phyloP scores from a whole-genome alignment of 2,329 filamentous ascomycete species.

The Colletotrichum neosansevieriae region DNA sequence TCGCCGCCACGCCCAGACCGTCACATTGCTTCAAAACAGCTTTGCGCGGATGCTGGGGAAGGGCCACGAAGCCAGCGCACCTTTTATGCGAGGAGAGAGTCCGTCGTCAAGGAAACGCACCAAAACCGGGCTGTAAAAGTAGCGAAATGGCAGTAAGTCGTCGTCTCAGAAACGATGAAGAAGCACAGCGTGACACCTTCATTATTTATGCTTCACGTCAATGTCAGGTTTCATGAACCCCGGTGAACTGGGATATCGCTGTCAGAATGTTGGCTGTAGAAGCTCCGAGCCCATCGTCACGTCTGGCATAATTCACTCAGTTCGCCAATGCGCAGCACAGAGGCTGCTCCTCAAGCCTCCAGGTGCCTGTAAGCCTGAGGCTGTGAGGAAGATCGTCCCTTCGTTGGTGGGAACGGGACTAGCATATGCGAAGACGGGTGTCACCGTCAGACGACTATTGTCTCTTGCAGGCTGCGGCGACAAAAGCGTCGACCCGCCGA shows the following conservation, averaged over 20 bases:
- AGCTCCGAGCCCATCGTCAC: conserved; percentile 7
- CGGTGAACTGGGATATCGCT: conserved; percentile 9
- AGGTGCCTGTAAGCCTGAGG: too few relatives aligned
- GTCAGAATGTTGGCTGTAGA: not conserved
- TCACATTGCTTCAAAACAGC: not conserved
- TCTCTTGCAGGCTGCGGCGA: not conserved
- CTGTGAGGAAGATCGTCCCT: too few relatives aligned
- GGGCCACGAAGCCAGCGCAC: not conserved
- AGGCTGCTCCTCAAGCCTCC: not conserved
- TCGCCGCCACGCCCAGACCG: conserved; percentile 1
- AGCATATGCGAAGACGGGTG: conserved; percentile 27
- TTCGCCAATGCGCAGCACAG: conserved; percentile 14
- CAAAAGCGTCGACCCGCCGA: conserved; percentile 8
- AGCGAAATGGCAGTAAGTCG: conserved; percentile 2
- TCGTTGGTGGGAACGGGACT: not conserved
- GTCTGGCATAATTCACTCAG: conserved; percentile 11
- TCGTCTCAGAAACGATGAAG: conserved; percentile 2
- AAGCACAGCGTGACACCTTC: conserved; percentile 13
- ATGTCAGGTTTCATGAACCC: conserved; percentile 21
- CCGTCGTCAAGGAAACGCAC: not conserved
- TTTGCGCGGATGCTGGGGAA: not conserved
- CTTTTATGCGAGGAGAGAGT: not conserved
- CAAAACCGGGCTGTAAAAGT: not conserved
- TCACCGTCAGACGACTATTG: conserved; percentile 22
- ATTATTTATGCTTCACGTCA: conserved; percentile 14